Evolutionary conservation across 2,329 filamentous ascomycete genomes (phyloP).

Genomic region (Trichoderma sp.): DNA sequence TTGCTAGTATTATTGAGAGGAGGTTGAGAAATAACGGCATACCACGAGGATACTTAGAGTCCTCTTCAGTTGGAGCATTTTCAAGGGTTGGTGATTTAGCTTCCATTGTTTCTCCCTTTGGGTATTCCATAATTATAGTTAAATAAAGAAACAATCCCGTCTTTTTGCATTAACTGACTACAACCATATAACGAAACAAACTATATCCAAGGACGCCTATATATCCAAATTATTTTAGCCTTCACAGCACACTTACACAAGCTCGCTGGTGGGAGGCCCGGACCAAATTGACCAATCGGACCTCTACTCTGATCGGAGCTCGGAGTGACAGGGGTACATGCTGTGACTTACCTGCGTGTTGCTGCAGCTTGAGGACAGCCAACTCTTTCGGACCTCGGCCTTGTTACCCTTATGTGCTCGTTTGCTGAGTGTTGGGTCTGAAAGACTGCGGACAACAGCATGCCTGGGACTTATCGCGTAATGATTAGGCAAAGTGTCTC

Average conservation of each 20-base stretch:
- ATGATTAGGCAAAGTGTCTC: too few species aligned
- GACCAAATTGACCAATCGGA: not conserved
- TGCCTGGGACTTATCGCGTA: not conserved
- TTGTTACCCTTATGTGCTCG: not conserved
- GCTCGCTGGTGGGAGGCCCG: not conserved
- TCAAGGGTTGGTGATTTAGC: not conserved
- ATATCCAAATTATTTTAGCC: not conserved
- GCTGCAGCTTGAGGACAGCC: too few species aligned
- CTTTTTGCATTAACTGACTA: not conserved
- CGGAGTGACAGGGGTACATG: not conserved
- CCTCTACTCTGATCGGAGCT: not conserved
- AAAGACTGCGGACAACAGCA: not conserved
- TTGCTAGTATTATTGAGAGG: slow-evolving; percentile 4
- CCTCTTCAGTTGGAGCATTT: not conserved
- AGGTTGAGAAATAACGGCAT: not conserved
- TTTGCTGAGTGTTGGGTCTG: not conserved
- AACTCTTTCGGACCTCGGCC: not conserved
- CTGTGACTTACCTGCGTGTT: not conserved
- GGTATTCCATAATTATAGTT: not conserved
- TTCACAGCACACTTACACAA: not conserved
- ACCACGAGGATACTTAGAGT: not conserved
- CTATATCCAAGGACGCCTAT: not conserved
- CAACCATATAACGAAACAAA: not conserved
- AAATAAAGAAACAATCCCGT: not conserved
- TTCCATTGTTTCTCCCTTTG: not conserved